phyloP scores from a whole-genome alignment of 177 flowering plant genomes.

The Telopea speciosissima region DNA sequence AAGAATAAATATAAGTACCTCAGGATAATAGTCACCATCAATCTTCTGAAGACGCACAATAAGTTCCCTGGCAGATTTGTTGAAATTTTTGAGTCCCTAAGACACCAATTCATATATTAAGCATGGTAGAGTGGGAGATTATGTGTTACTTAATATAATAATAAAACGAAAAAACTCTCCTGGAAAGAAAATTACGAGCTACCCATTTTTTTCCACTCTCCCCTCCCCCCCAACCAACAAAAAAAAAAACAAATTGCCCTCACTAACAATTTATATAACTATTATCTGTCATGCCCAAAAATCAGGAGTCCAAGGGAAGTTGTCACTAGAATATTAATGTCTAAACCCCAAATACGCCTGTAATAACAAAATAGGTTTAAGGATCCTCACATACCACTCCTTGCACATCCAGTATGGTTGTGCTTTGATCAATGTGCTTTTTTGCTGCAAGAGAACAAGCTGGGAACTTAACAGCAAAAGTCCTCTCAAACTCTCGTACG shows the following conservation, averaged over 20 bases:
- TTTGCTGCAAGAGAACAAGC: conserved; percentile 83
- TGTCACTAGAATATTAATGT: not conserved
- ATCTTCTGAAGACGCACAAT: conserved; percentile 58
- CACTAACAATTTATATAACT: not conserved
- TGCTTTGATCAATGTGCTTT: conserved; percentile 80
- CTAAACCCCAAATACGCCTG: not conserved
- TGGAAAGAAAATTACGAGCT: not conserved
- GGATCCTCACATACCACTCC: conserved; percentile 76
- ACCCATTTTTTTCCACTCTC: no score
- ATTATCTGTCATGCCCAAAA: not conserved
- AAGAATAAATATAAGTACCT: conserved; percentile 39
- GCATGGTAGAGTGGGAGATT: not conserved
- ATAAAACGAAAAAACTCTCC: not conserved
- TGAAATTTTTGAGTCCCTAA: conserved; percentile 73
- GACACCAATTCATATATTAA: conserved; percentile 5
- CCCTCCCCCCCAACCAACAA: not conserved
- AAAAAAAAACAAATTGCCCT: no score
- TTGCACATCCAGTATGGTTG: conserved; percentile 91
- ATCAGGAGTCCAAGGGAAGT: not conserved
- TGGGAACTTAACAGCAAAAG: conserved; percentile 67
- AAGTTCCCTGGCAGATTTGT: conserved; percentile 80
- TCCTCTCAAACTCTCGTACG: conserved; percentile 87
- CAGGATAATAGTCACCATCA: conserved; percentile 86
- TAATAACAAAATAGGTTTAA: not conserved
- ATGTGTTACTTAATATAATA: not conserved